These are phyloP conservation scores for Candida tibetensis DNA, from an alignment of 805 yeast genomes.

Conservation along the genomic window DNA sequence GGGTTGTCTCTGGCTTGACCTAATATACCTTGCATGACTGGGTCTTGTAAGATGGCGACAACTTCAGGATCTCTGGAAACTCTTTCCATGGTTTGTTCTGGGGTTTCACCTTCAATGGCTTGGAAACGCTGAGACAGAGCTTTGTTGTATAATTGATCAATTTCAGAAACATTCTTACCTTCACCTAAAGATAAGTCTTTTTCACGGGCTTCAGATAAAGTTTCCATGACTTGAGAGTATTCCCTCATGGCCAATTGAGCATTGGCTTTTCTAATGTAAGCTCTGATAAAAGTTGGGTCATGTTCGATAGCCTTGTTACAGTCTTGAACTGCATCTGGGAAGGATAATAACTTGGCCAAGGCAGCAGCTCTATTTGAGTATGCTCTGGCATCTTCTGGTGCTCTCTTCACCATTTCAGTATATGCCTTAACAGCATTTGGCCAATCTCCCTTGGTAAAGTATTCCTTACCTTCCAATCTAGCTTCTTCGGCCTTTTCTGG, in stretches of 20 bases:
- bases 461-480: conserved; percentile 86
- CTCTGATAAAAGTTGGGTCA: conserved; percentile 89
- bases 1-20: conserved; percentile 94
- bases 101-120: conserved; percentile 82
- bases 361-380: conserved; percentile 99
- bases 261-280: conserved; percentile 94
- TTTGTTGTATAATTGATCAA: conserved; percentile 75
- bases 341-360: conserved; percentile 86
- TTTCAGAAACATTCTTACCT: conserved; percentile 65
- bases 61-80: conserved; percentile 93
- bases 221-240: conserved; percentile 75
- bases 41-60: conserved; percentile 83
- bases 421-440: conserved; percentile 94
- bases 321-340: conserved; percentile 94
- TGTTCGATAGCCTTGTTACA: conserved; percentile 85
- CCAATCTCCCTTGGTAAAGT: conserved; percentile 90
- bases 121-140: conserved; percentile 80
- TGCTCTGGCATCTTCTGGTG: conserved; percentile 96
- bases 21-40: conserved; percentile 92
- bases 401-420: conserved; percentile 93
- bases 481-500: conserved; percentile 96
- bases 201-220: conserved; percentile 73
- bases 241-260: conserved; percentile 91
- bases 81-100: conserved; percentile 91
- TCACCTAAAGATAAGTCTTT: conserved; percentile 61